Conservation (phyloP, 805 yeast genomes). For the Yamadazyma insecticola region DNA sequence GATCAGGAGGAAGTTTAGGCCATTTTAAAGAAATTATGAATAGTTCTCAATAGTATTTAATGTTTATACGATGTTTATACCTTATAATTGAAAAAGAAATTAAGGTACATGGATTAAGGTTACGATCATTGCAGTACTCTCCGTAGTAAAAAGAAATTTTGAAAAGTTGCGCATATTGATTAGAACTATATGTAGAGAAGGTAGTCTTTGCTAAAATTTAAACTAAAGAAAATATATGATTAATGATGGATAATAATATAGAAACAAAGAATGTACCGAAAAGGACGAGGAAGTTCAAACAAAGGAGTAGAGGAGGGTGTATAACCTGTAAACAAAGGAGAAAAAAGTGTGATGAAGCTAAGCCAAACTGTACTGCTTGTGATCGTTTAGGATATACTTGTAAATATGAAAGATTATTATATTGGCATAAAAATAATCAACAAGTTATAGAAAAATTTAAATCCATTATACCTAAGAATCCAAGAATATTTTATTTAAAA, state of each 20-base stretch:
- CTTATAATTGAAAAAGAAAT: too few species aligned
- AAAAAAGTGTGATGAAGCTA: slow-evolving; percentile 50
- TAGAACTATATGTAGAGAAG: too few species aligned
- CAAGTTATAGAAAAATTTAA: too few species aligned
- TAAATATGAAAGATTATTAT: slow-evolving; percentile 19
- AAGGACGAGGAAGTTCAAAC: slow-evolving; percentile 2
- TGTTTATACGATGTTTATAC: too few species aligned
- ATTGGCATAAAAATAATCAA: slow-evolving; percentile 15
- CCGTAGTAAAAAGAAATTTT: too few species aligned
- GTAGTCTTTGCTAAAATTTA: neutral
- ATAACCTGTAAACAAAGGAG: slow-evolving; percentile 61
- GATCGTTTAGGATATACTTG: slow-evolving; percentile 42
- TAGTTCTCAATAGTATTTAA: slow-evolving; percentile 14
- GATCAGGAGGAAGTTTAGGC: slow-evolving; percentile 20
- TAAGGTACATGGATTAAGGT: too few species aligned
- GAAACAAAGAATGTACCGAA: too few species aligned
- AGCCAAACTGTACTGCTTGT: slow-evolving; percentile 50
- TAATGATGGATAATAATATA: too few species aligned
- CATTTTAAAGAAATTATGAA: slow-evolving; percentile 15
- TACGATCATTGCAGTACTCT: too few species aligned
- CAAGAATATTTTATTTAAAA: too few species aligned
- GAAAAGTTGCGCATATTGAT: too few species aligned
- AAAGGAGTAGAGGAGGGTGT: slow-evolving; percentile 54
- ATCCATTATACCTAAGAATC: too few species aligned
- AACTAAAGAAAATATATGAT: neutral